These are phyloP conservation scores for Apostasia shenzhenica DNA, from an alignment of 106 monocot species.

Conservation along the genomic window DNA sequence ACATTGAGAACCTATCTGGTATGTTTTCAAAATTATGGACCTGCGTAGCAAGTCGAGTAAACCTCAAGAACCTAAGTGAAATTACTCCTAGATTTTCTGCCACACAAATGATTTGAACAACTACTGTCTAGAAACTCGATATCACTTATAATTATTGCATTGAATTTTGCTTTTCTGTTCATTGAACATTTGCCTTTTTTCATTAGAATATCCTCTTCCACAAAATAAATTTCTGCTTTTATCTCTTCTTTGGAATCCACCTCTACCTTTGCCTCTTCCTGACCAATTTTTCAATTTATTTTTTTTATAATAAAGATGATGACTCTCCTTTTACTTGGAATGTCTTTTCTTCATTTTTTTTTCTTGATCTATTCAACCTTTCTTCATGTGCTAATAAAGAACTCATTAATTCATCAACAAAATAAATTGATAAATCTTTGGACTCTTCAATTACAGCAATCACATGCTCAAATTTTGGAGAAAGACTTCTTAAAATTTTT, in stretches of 20 bases:
- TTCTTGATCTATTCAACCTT: neutral
- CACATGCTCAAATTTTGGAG: neutral
- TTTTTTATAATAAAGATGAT: neutral
- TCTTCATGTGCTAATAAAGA: neutral
- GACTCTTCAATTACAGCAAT: neutral
- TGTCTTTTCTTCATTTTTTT: neutral
- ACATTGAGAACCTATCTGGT: too few relatives aligned
- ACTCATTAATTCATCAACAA: neutral
- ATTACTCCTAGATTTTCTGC: too few relatives aligned
- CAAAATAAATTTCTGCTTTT: neutral
- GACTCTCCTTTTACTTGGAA: neutral
- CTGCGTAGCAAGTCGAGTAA: too few relatives aligned
- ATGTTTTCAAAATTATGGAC: too few relatives aligned
- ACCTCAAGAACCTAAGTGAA: too few relatives aligned
- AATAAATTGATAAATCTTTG: neutral
- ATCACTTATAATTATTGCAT: neutral
- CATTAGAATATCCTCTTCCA: neutral
- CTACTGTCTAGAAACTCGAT: too few relatives aligned
- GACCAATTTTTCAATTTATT: neutral
- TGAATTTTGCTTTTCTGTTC: neutral
- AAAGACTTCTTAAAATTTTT: slow-evolving; percentile 5
- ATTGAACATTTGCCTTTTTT: neutral
- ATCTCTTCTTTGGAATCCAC: neutral
- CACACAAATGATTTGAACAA: too few relatives aligned
- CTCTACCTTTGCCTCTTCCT: neutral